Percentiles rank a stretch among this genome's conserved stretches.
These are phyloP conservation scores for Backusella luteola DNA, from an alignment of 192 early-diverging fungal species.

Conservation along the genomic window DNA sequence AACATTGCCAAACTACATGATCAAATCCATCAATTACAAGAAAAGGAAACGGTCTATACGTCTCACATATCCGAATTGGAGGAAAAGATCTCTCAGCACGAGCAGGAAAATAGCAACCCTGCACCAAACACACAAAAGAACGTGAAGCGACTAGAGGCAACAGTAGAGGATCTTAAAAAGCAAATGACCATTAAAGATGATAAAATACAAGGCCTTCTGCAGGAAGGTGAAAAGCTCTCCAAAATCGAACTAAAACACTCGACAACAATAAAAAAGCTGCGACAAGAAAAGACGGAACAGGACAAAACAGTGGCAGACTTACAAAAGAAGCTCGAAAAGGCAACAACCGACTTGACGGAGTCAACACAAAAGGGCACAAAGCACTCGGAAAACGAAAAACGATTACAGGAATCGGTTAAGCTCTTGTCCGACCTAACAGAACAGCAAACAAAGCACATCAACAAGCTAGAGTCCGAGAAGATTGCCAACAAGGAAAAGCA, in stretches of 20 bases:
- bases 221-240: constrained; percentile 70
- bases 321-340: constrained; percentile 54
- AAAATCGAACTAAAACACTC: constrained; percentile 72
- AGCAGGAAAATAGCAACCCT: background rate
- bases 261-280: constrained; percentile 72
- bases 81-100: constrained; percentile 2
- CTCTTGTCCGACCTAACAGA: constrained; percentile 26
- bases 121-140: background rate
- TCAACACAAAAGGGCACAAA: constrained; percentile 41
- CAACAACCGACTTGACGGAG: constrained; percentile 44
- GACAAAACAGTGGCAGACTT: constrained; percentile 53
- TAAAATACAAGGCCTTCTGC: constrained; percentile 44
- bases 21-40: constrained; percentile 42
- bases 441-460: constrained; percentile 31
- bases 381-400: constrained; percentile 41
- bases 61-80: background rate
- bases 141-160: constrained; percentile 30
- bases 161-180: constrained; percentile 42
- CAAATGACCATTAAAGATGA: constrained; percentile 44
- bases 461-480: constrained; percentile 24
- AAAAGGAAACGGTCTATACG: constrained; percentile 5
- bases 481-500: constrained; percentile 4
- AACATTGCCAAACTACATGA: constrained; percentile 46
- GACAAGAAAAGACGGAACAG: constrained; percentile 57
- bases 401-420: constrained; percentile 29